Base-by-base conservation (phyloP, 2,329 filamentous ascomycete genomes). In the Aspergillus uvarum region DNA sequence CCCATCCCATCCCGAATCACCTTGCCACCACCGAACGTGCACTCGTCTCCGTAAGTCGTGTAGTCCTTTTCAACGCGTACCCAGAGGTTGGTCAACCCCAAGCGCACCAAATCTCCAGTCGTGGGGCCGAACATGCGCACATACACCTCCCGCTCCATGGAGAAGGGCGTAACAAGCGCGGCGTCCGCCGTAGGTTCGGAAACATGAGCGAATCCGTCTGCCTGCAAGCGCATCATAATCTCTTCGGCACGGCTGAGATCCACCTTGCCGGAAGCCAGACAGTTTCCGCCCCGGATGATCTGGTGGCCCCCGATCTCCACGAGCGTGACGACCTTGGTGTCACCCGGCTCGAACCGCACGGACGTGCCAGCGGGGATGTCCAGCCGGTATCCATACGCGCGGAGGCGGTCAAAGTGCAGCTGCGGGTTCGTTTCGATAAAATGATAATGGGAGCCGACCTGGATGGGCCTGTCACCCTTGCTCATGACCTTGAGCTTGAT, bases 1-100 rank as follows among this genome's bases (percentile, higher is more conserved):
- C 93, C 94, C 93, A 98, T 98, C 32, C 94, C 94, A 75, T 98
- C 94, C 62, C 94, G 85, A 60, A 98, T 79, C 42, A 92, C 95
- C 82, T 98, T 98, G 51, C 94, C 94, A 49, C 94, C 94, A 16
- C 94, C 94, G 76, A 98, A 98, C 65, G 92, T 89, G 74, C 93
- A 97, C 79, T 98, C 94, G 64, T 98, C 94, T 8, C 94, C 94
- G 72, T 96, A 96, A 4, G 81, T 80, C 0, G 93, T 94, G 68
- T 89, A 80, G 72, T 98, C 94, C 63, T 87, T 89, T 78, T 98
- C 94, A 5, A 98, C 90, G 74, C 88, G 86, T 70, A 98, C 83
- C 92, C 93, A 97, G 10, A 98, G 82, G 73, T 96, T 89, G 2
- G 93, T 98, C 63, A 86, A 83, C 0, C 91, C 93, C 19, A 98